Conservation (phyloP, 2,329 filamentous ascomycete species). For the Colletotrichum sansevieriae region DNA sequence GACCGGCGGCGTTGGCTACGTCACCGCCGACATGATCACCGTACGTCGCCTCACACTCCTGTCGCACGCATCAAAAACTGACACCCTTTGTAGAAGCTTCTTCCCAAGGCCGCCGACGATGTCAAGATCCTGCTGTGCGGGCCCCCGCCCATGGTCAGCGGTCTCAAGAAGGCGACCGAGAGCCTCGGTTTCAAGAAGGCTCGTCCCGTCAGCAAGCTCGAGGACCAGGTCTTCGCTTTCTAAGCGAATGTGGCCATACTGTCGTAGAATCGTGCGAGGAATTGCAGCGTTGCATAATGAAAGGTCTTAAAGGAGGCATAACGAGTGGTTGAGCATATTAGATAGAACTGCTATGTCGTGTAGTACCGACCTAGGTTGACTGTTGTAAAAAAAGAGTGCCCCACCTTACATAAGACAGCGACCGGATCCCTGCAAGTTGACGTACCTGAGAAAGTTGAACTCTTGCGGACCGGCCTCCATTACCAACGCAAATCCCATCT, state of each 20-base stretch:
- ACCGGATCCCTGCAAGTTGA: conserved; percentile 33
- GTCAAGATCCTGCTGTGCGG: conserved; percentile 96
- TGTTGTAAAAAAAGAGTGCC: conserved; percentile 1
- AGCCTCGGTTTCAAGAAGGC: conserved; percentile 92
- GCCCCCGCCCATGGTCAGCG: conserved; percentile 95
- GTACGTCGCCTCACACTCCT: conserved; percentile 58
- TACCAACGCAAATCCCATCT: background rate
- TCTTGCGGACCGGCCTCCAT: conserved; percentile 18
- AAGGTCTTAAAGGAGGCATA: conserved; percentile 1
- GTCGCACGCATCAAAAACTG: conserved; percentile 42
- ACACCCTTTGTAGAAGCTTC: conserved; percentile 69
- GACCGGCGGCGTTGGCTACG: conserved; percentile 93
- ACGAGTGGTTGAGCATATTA: conserved; percentile 2
- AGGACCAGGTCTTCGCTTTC: conserved; percentile 98
- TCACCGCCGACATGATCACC: conserved; percentile 95
- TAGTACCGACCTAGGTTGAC: background rate
- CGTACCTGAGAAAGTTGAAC: conserved; percentile 34
- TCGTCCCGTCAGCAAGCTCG: conserved; percentile 94
- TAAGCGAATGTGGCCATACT: conserved; percentile 45
- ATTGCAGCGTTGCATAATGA: background rate
- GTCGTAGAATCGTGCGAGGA: no score
- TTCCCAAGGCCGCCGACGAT: conserved; percentile 86
- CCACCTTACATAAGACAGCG: conserved; percentile 31
- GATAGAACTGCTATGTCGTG: conserved; percentile 17
- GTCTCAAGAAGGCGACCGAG: conserved; percentile 96